These are phyloP conservation scores for Sclerotinia sclerotiorum DNA, from an alignment of 2,329 filamentous ascomycete species.

Conservation along the genomic window DNA sequence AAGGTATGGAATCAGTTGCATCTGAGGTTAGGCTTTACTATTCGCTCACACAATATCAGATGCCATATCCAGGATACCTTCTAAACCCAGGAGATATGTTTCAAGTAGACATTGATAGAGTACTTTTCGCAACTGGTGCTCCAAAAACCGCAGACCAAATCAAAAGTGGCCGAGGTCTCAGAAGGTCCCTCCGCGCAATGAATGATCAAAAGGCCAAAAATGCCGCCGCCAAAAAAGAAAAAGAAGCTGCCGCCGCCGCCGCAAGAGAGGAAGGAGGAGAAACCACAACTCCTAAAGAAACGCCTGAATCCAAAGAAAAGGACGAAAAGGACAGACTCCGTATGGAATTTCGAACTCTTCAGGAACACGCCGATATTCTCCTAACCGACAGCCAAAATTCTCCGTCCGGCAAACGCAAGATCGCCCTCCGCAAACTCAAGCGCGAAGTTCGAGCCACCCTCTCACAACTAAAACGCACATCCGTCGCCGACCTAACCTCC, in stretches of 20 bases:
- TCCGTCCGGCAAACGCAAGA: constrained; percentile 24
- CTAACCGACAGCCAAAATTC: constrained; percentile 8
- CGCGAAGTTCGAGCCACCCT: constrained; percentile 16
- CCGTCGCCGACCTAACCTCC: background rate
- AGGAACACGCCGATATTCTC: constrained; percentile 11
- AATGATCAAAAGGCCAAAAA: constrained; percentile 26
- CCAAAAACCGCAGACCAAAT: constrained; percentile 53
- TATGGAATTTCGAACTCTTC: constrained; percentile 13
- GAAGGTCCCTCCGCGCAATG: constrained; percentile 20
- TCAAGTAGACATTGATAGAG: constrained; percentile 85
- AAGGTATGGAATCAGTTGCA: constrained; percentile 57
- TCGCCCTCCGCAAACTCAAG: constrained; percentile 20
- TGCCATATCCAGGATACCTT: constrained; percentile 87
- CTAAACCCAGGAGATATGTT: constrained; percentile 98
- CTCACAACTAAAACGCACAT: constrained; percentile 1
- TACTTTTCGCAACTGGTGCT: constrained; percentile 82
- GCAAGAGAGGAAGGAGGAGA: constrained; percentile 23
- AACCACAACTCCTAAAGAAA: constrained; percentile 23
- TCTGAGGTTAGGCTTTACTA: background rate
- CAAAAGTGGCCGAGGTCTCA: constrained; percentile 30
- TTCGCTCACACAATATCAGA: constrained; percentile 53
- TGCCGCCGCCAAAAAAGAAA: constrained; percentile 25
- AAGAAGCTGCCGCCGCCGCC: constrained; percentile 31
- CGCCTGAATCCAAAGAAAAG: constrained; percentile 10
- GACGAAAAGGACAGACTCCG: constrained; percentile 4